Evolutionary conservation across 352 stramenopile species (phyloP), one percentile per base, ranked within the genome.

Genomic region (Globisporangium paddicum): DNA sequence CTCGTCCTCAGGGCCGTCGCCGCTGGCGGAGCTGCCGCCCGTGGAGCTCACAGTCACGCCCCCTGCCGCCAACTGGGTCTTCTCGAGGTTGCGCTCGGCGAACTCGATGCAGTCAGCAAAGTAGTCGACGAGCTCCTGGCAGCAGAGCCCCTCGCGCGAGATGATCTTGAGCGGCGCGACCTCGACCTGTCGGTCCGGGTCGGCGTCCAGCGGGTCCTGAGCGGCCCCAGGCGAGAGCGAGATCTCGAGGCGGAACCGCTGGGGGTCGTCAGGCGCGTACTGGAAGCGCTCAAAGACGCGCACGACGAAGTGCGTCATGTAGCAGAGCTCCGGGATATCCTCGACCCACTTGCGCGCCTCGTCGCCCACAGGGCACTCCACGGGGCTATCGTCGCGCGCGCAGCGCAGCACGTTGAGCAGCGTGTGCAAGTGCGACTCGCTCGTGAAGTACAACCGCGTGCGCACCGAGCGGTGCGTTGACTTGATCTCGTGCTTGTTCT

Each of bases 361-460:
- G 60, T 90, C 74, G 14, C 78, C 70, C 26, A 89, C 75, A 2
- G 84, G 79, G 11, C 69, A 75, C 55, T 72, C 72, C 8, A 90
- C 66, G 1, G 67, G 67, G 26, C 69, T 83, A 38, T 92, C 82
- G 7, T 81, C 73, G 8, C 83, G 77, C 8, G 77, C 82, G 59
- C 93, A 97, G 8, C 96, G 80, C n/a, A 99, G 69, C 16, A 99
- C 93, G 68, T 99, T 99, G 30, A 99, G 69, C 28, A 99, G 69
- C 5, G 96, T 93, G 72, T 99, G 97, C 54, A 99, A 71, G 68
- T 99, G 98, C 38, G 86, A 96, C 75, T 99, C 98, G 28, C 93
- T 99, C 18, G 98, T 99, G 68, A 99, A 99, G 68, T 99, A 99
- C 18, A 99, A 79, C 1, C 98, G 89, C 28, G 97, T 99, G 59